These are phyloP conservation scores for Aspergillus calidoustus DNA, from an alignment of 2,329 filamentous ascomycete species.

Conservation along the genomic window DNA sequence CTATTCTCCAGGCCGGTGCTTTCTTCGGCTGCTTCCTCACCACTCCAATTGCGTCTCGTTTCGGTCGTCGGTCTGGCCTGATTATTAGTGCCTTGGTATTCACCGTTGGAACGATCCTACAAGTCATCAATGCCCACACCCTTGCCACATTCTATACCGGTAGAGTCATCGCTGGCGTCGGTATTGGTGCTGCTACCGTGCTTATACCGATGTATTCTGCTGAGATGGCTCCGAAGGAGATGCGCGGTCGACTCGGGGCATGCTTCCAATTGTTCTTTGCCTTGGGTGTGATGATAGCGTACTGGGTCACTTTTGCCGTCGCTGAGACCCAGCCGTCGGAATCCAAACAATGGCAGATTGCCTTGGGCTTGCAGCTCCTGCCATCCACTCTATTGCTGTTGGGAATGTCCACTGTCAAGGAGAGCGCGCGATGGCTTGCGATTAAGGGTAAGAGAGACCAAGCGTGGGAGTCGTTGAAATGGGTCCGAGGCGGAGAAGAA, in stretches of 20 bases:
- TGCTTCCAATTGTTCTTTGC: constrained; percentile 48
- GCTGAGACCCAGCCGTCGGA: constrained; percentile 41
- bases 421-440: constrained; percentile 55
- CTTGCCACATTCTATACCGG: constrained; percentile 52
- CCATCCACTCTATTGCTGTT: constrained; percentile 53
- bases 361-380: constrained; percentile 53
- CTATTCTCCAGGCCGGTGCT: constrained; percentile 55
- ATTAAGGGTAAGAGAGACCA: constrained; percentile 52
- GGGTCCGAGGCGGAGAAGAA: constrained; percentile 56
- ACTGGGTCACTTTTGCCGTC: constrained; percentile 56
- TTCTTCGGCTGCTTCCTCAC: constrained; percentile 57
- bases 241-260: constrained; percentile 45
- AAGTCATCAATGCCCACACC: constrained; percentile 52
- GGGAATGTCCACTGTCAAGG: constrained; percentile 56
- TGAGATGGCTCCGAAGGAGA: constrained; percentile 48
- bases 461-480: constrained; percentile 54
- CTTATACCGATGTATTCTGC: constrained; percentile 48
- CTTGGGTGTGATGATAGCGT: constrained; percentile 44
- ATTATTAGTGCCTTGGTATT: constrained; percentile 50
- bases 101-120: constrained; percentile 46
- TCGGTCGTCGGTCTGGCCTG: constrained; percentile 51
- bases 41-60: constrained; percentile 50
- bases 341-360: constrained; percentile 57
- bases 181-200: constrained; percentile 51
- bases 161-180: constrained; percentile 52